Conservation (phyloP, 345 rosid species). For the Conringia planisiliqua region DNA sequence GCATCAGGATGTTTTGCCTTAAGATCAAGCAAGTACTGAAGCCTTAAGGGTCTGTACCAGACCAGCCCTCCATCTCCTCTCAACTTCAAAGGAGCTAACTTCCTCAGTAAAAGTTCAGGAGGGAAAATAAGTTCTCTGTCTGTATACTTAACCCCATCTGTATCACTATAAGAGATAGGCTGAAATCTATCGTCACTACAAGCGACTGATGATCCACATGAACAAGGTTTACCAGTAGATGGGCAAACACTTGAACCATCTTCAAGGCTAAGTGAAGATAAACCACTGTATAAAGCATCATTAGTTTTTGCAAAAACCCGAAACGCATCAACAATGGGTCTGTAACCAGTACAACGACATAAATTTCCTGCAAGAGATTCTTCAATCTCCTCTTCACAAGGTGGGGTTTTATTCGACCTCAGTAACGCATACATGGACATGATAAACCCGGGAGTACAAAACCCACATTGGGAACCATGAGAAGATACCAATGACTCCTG, state of each 20-base stretch:
- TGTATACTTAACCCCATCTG: conserved; percentile 64
- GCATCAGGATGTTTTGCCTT: conserved; percentile 66
- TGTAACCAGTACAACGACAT: conserved; percentile 68
- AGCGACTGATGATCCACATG: conserved; percentile 46
- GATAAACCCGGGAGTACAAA: conserved; percentile 97
- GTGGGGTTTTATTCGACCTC: conserved; percentile 64
- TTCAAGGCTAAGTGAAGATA: conserved; percentile 42
- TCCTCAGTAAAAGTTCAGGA: conserved; percentile 72
- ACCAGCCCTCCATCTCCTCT: conserved; percentile 69
- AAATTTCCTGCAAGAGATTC: conserved; percentile 93
- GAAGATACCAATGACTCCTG: conserved; percentile 74
- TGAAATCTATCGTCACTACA: conserved; percentile 36
- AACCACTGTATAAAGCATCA: conserved; percentile 54
- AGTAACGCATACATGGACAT: conserved; percentile 89
- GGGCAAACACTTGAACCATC: conserved; percentile 64
- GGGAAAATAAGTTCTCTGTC: conserved; percentile 90
- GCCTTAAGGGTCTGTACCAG: conserved; percentile 71
- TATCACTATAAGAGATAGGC: conserved; percentile 62
- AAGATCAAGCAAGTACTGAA: conserved; percentile 60
- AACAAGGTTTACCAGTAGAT: conserved; percentile 91
- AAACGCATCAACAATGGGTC: conserved; percentile 93
- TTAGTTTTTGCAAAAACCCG: conserved; percentile 81
- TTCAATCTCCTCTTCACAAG: conserved; percentile 82
- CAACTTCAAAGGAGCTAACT: conserved; percentile 50
- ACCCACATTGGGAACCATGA: conserved; percentile 99